Evolutionary conservation across 345 rosid species (phyloP).

Genomic region (Linum lewisii): DNA sequence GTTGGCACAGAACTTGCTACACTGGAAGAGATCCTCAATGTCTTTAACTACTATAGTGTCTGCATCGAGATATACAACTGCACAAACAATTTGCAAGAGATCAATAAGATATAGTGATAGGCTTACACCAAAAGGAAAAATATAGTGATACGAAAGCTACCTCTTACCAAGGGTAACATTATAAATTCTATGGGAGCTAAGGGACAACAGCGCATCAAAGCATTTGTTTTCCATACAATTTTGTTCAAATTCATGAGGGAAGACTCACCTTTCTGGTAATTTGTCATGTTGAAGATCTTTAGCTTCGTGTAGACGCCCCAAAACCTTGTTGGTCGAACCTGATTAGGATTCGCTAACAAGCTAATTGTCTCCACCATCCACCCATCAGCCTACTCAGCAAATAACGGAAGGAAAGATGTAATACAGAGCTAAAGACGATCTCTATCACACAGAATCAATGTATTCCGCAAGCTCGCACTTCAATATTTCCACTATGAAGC

Average conservation of each 20-base stretch:
- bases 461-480: too few relatives aligned
- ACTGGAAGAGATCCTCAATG: slow-evolving; percentile 78
- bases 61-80: slow-evolving; percentile 93
- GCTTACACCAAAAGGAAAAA: too few relatives aligned
- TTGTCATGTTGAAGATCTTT: slow-evolving; percentile 84
- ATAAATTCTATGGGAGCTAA: neutral
- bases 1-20: slow-evolving; percentile 81
- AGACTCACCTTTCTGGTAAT: slow-evolving; percentile 62
- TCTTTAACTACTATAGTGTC: slow-evolving; percentile 91
- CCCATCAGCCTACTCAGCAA: slow-evolving; percentile 70
- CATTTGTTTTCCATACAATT: too few relatives aligned
- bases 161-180: too few relatives aligned
- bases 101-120: neutral
- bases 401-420: neutral
- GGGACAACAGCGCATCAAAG: neutral
- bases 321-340: slow-evolving; percentile 72
- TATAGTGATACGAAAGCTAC: too few relatives aligned
- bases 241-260: neutral
- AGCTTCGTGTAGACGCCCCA: slow-evolving; percentile 99
- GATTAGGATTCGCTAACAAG: slow-evolving; percentile 80
- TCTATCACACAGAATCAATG: neutral
- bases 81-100: slow-evolving; percentile 11
- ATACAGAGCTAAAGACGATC: neutral
- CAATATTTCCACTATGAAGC: too few relatives aligned
- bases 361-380: slow-evolving; percentile 90